Conservation (phyloP, 176 grass and related monocot genomes). For the Avena insularis region DNA sequence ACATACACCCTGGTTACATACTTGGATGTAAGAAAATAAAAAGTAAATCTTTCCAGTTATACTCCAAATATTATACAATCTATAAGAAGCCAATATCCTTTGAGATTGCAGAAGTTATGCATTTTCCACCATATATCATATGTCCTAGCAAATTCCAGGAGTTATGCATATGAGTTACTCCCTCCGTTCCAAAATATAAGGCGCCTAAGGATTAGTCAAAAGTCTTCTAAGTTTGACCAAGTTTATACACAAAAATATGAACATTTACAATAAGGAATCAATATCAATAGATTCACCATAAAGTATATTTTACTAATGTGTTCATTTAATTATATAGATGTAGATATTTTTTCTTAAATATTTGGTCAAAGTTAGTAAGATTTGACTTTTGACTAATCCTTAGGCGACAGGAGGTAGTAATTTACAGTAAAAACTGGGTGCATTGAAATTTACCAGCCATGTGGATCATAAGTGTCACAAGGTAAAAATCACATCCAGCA, state of each 20-base stretch:
- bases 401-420: neutral
- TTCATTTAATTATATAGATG: too few species aligned
- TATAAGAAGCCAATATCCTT: constrained; percentile 20
- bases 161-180: neutral
- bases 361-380: too few species aligned
- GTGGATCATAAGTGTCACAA: neutral
- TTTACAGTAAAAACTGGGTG: neutral
- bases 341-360: too few species aligned
- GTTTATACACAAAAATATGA: too few species aligned
- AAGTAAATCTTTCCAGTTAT: neutral
- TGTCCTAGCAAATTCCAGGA: neutral
- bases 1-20: neutral
- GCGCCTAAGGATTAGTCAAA: too few species aligned
- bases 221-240: too few species aligned
- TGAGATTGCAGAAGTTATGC: neutral
- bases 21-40: constrained; percentile 9
- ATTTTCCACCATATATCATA: neutral
- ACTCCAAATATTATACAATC: neutral
- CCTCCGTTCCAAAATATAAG: too few species aligned
- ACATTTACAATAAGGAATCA: too few species aligned
- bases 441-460: neutral
- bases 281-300: too few species aligned
- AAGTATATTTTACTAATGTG: too few species aligned
- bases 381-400: too few species aligned
- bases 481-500: constrained; percentile 23